Evolutionary conservation across 495 filamentous ascomycete genomes (phyloP).

Genomic region (Xylaria sp.): DNA sequence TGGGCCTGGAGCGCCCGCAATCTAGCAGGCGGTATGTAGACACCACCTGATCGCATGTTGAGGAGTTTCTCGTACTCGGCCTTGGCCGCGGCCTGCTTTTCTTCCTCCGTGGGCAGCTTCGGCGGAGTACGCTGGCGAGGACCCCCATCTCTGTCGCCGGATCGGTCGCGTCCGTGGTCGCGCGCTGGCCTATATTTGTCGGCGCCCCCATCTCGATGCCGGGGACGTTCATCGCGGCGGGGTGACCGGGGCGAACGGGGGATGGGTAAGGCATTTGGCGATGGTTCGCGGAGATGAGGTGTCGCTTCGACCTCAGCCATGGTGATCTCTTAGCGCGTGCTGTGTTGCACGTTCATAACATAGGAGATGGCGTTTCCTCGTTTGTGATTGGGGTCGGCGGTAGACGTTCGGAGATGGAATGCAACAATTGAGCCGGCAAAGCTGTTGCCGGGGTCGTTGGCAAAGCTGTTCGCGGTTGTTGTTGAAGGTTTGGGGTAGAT

Average conservation of each 20-base stretch:
- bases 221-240: constrained; percentile 39
- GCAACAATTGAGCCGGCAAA: neutral
- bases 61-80: constrained; percentile 91
- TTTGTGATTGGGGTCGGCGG: neutral
- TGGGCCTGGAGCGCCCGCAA: constrained; percentile 92
- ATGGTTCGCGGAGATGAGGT: constrained; percentile 37
- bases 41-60: constrained; percentile 90
- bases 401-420: neutral
- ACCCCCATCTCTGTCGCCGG: constrained; percentile 36
- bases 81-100: constrained; percentile 81
- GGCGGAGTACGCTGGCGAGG: constrained; percentile 58
- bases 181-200: constrained; percentile 51
- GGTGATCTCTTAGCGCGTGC: constrained; percentile 15
- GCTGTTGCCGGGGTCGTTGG: constrained; percentile 7
- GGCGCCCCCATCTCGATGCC: constrained; percentile 47
- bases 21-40: constrained; percentile 92
- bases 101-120: constrained; percentile 71
- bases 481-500: neutral
- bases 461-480: constrained; percentile 16
- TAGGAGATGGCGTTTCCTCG: neutral
- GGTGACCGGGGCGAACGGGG: constrained; percentile 34
- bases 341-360: neutral
- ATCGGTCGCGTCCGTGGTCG: constrained; percentile 26
- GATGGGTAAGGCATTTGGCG: constrained; percentile 33
- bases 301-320: constrained; percentile 44